Base-by-base conservation (phyloP, 495 filamentous ascomycete genomes). In the Astrocystis sublimbata region DNA sequence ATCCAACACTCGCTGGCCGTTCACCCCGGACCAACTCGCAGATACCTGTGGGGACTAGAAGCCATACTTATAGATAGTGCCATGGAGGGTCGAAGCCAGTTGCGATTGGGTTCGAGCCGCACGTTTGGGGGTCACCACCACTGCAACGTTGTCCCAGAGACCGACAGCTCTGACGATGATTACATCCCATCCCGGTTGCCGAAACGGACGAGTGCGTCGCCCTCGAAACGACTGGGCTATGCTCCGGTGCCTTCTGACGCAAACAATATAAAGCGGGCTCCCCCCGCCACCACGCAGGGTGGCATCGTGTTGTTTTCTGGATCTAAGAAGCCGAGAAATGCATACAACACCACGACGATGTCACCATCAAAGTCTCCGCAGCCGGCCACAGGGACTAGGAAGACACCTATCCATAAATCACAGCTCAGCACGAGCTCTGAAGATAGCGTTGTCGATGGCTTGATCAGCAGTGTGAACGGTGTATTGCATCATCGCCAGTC, bases 381-480 rank as follows among this genome's bases (percentile, higher is more conserved):
- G n/a, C 1, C 17, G 0, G 28, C 42, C 31, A 12, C 5, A 4
- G 26, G 41, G 3, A 41, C 24, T 19, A 17, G 35, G n/a, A 5
- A 23, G 19, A 17, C 19, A 13, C 10, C 15, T 40, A 10, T 28
- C 19, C 23, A n/a, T 24, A 43, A 31, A 40, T 21, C 15, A 50
- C 65, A 40, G 21, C 31, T 40, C 23, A 31, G 21, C 45, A 41
- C 28, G 23, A 61, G 53, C 31, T 24, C 65, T 1, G 68, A 61
- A n/a, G 49, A 66, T 15, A 53, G 33, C 30, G 61, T 70, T 28
- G 52, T 21, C 23, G 47, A 61, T 15, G 68, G 65, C 10, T 45
- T 70, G 23, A 9, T 70, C 17, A 58, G 42, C n/a, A 66, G 30
- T 7, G 9, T 72, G n/a, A 72, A 72, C 38, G 53, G 53, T 33